Evolutionary conservation across 768 basidiomycete genomes (phyloP).

Genomic region (Sutorius australiensis): DNA sequence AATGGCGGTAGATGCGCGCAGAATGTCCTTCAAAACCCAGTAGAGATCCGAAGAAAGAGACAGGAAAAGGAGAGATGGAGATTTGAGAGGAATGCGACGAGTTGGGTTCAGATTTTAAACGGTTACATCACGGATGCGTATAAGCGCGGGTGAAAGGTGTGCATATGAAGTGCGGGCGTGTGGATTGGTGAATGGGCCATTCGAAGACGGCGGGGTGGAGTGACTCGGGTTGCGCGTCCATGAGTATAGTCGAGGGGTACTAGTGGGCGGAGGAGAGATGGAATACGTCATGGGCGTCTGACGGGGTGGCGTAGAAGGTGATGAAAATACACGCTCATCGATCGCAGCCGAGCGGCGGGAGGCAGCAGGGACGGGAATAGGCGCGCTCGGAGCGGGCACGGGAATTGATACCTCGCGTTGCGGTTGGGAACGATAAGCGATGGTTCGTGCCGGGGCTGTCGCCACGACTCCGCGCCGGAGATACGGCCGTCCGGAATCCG

Average conservation of each 20-base stretch:
- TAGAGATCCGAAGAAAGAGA: conserved; percentile 3
- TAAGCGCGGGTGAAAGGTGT: conserved; percentile 47
- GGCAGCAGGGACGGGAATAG: conserved; percentile 28
- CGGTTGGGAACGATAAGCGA: not conserved
- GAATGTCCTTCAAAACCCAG: conserved; percentile 12
- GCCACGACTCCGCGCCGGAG: conserved; percentile 5
- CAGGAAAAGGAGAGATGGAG: conserved; percentile 8
- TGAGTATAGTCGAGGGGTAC: conserved; percentile 54
- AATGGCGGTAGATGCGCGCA: conserved; percentile 19
- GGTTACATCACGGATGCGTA: conserved; percentile 43
- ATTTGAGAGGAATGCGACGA: conserved; percentile 2
- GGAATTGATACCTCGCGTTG: conserved; percentile 8
- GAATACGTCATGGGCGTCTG: conserved; percentile 22
- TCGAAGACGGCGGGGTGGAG: conserved; percentile 34
- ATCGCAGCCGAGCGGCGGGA: conserved; percentile 18
- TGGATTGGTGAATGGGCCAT: conserved; percentile 55
- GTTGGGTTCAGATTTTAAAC: conserved; percentile 7
- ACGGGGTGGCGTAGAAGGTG: conserved; percentile 33
- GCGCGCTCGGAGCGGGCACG: conserved; percentile 23
- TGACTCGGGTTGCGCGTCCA: conserved; percentile 42
- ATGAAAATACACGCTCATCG: conserved; percentile 18
- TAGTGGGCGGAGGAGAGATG: conserved; percentile 55
- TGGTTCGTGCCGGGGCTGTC: not conserved
- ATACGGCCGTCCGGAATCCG: conserved; percentile 3
- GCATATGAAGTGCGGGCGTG: conserved; percentile 55